Base-by-base conservation (phyloP, 176 grass and related monocot species). In the Musa beccarii region DNA sequence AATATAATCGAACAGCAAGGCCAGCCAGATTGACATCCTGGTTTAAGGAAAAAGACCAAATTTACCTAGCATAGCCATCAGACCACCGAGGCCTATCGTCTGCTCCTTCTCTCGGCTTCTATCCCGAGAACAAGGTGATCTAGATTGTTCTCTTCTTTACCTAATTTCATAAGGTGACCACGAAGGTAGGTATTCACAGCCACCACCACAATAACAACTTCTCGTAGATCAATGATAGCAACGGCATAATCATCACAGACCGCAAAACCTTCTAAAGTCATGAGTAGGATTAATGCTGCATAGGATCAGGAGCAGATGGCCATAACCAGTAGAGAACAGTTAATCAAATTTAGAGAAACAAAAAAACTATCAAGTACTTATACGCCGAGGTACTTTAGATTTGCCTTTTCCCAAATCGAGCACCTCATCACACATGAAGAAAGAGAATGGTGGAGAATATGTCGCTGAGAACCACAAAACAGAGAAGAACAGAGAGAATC, bases 201-300 rank as follows among this genome's bases (percentile, higher is more conserved):
- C 56, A 10, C 83, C 88, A 74, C 81, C 75, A 16, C 76, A 82
- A 2, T 75, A 70, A 3, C 53, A 75, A 29, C 81, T 81, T 76
- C 83, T 79, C 2, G 88, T 81, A 52, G 81, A 90, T 77, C 84
- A 82, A 52, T 82, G 82, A 56, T 87, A 84, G 49, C 88, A 54
- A 55, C 74, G 53, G 51, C 81, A 1, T 84, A 90, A 53, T 90
- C 88, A 52, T 90, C 88, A 43, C 34, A 43, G 4, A 43, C 34
- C 34, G 0, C 34, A 43, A 43, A 43, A 43, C 34, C 34, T 43
- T 43, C 3, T 0, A 43, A 43, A 43, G 34, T 43, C 34, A 43
- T 43, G 34, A 43, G 4, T 43, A 6, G 34, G 34, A 43, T 43
- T 43, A 6, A 6, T 43, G 34, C 34, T 4, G 34, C 34, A 34